These are phyloP conservation scores for Priceomyces carsonii DNA, from an alignment of 805 yeast species.

Conservation along the genomic window DNA sequence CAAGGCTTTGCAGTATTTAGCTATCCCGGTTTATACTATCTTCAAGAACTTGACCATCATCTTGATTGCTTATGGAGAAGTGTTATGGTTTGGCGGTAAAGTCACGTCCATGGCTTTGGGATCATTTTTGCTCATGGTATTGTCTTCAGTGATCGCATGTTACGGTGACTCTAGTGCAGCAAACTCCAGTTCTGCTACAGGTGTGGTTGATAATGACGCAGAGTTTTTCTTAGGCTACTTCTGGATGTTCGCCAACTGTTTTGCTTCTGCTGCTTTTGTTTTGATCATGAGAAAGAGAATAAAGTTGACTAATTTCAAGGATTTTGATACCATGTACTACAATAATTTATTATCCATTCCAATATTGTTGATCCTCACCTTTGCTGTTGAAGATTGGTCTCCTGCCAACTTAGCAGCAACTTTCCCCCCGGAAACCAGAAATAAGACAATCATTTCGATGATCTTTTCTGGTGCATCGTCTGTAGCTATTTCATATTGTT, in stretches of 20 bases:
- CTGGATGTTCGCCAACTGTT: conserved; percentile 97
- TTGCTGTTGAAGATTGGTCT: conserved; percentile 92
- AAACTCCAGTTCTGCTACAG: conserved; percentile 27
- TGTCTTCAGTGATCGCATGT: conserved; percentile 94
- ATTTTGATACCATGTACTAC: conserved; percentile 97
- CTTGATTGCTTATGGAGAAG: conserved; percentile 97
- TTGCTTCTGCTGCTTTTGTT: conserved; percentile 91
- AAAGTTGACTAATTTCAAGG: conserved; percentile 94
- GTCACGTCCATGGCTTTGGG: conserved; percentile 89
- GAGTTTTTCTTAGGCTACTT: conserved; percentile 73
- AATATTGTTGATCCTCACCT: conserved; percentile 72
- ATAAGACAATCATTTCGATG: conserved; percentile 77
- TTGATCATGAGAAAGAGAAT: conserved; percentile 96
- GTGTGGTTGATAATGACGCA: conserved; percentile 31
- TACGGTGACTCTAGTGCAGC: conserved; percentile 69
- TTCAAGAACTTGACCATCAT: conserved; percentile 97
- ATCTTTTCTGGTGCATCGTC: conserved; percentile 90
- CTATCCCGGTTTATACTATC: conserved; percentile 95
- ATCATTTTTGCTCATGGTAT: conserved; percentile 87
- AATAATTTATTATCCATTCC: conserved; percentile 94
- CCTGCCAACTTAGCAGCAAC: conserved; percentile 69
- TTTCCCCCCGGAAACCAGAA: conserved; percentile 74
- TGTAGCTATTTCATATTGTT: conserved; percentile 96
- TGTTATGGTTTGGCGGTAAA: conserved; percentile 91
- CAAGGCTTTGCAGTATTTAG: conserved; percentile 86